Conservation (phyloP, 108 stramenopile genomes). For the Seminavis robusta region DNA sequence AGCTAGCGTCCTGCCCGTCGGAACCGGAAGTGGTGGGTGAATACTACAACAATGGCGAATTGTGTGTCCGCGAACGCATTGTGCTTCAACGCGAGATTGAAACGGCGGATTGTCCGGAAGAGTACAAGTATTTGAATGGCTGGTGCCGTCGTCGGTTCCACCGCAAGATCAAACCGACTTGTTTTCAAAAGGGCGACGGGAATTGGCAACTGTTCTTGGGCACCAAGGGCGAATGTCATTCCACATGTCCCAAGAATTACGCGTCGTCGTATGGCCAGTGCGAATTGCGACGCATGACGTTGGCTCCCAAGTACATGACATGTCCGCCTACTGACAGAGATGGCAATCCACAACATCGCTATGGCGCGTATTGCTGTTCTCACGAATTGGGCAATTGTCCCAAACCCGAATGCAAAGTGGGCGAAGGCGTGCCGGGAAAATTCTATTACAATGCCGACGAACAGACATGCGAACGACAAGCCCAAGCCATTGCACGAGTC, state of each 20-base stretch:
- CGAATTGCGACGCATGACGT: not conserved
- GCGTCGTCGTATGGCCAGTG: not conserved
- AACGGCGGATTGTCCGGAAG: slow-evolving; percentile 8
- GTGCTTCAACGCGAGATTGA: slow-evolving; percentile 2
- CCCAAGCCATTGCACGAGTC: not conserved
- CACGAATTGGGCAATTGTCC: not conserved
- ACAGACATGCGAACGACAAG: slow-evolving; percentile 7
- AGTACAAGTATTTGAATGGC: not conserved
- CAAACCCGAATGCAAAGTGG: slow-evolving; percentile 12
- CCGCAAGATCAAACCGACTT: no score
- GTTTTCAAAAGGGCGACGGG: no score
- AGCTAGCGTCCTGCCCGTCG: slow-evolving; percentile 12
- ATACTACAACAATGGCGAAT: slow-evolving; percentile 15
- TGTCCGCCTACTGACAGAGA: slow-evolving; percentile 1
- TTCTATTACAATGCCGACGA: slow-evolving; percentile 7
- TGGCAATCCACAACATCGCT: slow-evolving; percentile 5
- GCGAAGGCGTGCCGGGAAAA: slow-evolving; percentile 4
- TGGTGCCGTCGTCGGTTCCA: not conserved
- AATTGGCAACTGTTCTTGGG: no score
- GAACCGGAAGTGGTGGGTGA: slow-evolving; percentile 19
- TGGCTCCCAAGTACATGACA: slow-evolving; percentile 12
- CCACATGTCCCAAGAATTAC: slow-evolving; percentile 4
- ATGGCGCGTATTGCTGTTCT: slow-evolving; percentile 17
- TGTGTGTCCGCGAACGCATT: slow-evolving; percentile 16
- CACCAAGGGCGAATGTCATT: slow-evolving; percentile 15